phyloP scores from a whole-genome alignment of 352 stramenopile genomes.

The Globisporangium sylvaticum region DNA sequence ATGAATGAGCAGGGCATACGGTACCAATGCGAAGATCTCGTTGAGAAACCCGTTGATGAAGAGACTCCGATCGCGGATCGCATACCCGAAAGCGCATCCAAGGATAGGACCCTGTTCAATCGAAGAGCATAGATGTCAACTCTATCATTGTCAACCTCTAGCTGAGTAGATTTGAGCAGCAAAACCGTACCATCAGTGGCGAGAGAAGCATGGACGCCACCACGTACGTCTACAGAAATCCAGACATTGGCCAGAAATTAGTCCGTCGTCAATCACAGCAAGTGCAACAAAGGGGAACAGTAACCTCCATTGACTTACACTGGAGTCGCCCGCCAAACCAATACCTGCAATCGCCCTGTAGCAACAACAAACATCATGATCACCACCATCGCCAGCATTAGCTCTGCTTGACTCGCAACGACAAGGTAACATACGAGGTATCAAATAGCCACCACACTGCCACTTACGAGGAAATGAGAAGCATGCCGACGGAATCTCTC shows the following conservation, averaged over 20 bases:
- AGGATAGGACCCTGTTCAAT: slow-evolving; percentile 63
- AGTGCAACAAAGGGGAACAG: not conserved
- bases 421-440: not conserved
- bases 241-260: not conserved
- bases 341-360: slow-evolving; percentile 74
- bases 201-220: slow-evolving; percentile 88
- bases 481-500: slow-evolving; percentile 78
- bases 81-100: slow-evolving; percentile 79
- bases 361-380: not conserved
- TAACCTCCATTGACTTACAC: slow-evolving; percentile 22
- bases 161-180: not conserved
- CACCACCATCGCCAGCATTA: not conserved
- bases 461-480: slow-evolving; percentile 82
- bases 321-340: slow-evolving; percentile 69
- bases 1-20: not conserved
- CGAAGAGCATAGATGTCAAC: not conserved
- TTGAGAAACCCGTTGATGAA: slow-evolving; percentile 85
- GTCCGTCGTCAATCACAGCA: not conserved
- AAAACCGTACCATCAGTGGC: slow-evolving; percentile 65
- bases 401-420: not conserved
- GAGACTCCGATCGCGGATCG: slow-evolving; percentile 70
- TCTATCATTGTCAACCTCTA: not conserved
- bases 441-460: not conserved
- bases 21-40: slow-evolving; percentile 73
- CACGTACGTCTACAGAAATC: slow-evolving; percentile 59